Evolutionary conservation across 1,284 basidiomycete species (phyloP).

Genomic region (Leccinum fallax): DNA sequence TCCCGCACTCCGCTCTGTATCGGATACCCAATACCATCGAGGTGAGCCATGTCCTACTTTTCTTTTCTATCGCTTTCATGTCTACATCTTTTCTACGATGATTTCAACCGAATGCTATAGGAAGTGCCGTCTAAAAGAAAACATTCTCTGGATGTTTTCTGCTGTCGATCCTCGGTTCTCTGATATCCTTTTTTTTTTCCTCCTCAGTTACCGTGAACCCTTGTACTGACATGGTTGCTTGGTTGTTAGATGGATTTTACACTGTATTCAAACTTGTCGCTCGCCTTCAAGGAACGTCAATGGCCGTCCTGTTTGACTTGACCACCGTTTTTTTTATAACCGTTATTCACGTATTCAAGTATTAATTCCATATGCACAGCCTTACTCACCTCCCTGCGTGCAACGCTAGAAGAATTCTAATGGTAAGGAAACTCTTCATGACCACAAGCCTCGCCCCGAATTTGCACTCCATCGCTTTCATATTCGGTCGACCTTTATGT

Average conservation of each 20-base stretch:
- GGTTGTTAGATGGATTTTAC: neutral
- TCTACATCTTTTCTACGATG: conserved; percentile 40
- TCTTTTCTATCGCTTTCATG: neutral
- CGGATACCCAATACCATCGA: neutral
- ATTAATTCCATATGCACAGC: conserved; percentile 20
- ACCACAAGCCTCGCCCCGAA: neutral
- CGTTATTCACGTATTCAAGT: conserved; percentile 19
- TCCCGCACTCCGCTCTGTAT: conserved; percentile 2
- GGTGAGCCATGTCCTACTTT: conserved; percentile 24
- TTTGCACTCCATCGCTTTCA: neutral
- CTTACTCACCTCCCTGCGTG: neutral
- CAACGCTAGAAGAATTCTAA: neutral
- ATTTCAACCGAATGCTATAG: conserved; percentile 59
- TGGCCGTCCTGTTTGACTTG: neutral
- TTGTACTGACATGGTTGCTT: conserved; percentile 14
- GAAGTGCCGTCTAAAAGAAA: conserved; percentile 66
- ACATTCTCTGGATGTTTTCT: conserved; percentile 34
- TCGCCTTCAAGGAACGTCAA: neutral
- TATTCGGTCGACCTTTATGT: neutral
- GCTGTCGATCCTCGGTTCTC: conserved; percentile 63
- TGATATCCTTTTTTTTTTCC: conserved; percentile 39
- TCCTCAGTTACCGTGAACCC: neutral
- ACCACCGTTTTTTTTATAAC: conserved; percentile 11
- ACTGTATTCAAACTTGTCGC: neutral
- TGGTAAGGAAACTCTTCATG: neutral